phyloP scores from a whole-genome alignment of 2,329 filamentous ascomycete genomes.

The Penicillium digitatum region DNA sequence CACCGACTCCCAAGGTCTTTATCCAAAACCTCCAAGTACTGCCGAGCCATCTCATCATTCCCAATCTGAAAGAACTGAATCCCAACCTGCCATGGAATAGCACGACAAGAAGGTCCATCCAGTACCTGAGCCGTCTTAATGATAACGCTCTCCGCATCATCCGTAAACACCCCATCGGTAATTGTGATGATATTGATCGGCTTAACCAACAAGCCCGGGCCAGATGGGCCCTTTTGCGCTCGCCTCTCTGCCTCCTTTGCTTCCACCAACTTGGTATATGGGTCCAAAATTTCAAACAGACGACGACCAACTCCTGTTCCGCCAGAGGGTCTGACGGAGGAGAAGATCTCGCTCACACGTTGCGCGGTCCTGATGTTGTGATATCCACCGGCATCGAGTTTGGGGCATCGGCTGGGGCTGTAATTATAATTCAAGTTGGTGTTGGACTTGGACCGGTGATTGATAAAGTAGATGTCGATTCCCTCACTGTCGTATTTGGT shows the following conservation, averaged over 20 bases:
- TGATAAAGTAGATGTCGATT: constrained; percentile 88
- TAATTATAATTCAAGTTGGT: constrained; percentile 5
- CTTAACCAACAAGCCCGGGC: constrained; percentile 51
- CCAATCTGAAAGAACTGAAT: constrained; percentile 97
- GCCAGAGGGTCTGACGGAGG: constrained; percentile 59
- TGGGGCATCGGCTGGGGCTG: constrained; percentile 36
- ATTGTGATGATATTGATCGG: constrained; percentile 90
- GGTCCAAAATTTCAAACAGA: constrained; percentile 66
- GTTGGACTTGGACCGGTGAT: constrained; percentile 47
- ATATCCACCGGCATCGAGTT: constrained; percentile 51
- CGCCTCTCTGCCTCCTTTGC: constrained; percentile 38
- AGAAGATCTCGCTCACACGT: constrained; percentile 67
- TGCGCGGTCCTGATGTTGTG: constrained; percentile 57
- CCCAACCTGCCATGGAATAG: constrained; percentile 76
- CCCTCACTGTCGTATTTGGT: constrained; percentile 75
- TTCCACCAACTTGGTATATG: constrained; percentile 62
- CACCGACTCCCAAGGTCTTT: constrained; percentile 60
- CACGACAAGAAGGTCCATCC: constrained; percentile 57
- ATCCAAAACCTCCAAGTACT: constrained; percentile 68
- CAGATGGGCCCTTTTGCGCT: constrained; percentile 23
- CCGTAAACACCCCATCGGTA: constrained; percentile 78
- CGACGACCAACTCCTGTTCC: constrained; percentile 71
- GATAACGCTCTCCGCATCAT: constrained; percentile 72
- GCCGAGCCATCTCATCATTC: constrained; percentile 60
- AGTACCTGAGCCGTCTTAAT: constrained; percentile 65